A percentile compares a stretch with the other conserved stretches of the same genome.
phyloP scores from a whole-genome alignment of 441 rosid genomes.

The Raphanus hybrid region DNA sequence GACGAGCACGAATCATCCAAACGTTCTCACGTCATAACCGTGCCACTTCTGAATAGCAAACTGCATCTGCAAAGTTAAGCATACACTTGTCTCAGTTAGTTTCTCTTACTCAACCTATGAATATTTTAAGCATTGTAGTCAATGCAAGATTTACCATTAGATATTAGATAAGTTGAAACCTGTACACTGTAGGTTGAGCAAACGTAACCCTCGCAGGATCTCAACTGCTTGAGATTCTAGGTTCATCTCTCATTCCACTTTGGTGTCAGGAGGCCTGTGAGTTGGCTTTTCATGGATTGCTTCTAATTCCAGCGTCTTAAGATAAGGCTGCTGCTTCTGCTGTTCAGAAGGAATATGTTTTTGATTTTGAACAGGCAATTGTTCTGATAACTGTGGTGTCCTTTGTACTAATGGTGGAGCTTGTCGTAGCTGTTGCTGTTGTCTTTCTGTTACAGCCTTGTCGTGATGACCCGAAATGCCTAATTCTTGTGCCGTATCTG shows the following conservation, averaged over 20 bases:
- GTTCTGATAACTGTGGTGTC: conserved; percentile 58
- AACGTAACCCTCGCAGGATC: conserved; percentile 48
- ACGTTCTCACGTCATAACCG: conserved; percentile 8
- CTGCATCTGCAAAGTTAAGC: conserved; percentile 23
- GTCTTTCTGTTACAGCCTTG: conserved; percentile 45
- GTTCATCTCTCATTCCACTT: conserved; percentile 58
- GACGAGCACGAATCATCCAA: conserved; percentile 18
- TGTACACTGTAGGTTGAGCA: conserved; percentile 72
- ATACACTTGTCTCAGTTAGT: conserved; percentile 21
- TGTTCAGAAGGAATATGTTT: conserved; percentile 50
- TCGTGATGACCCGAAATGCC: conserved; percentile 38
- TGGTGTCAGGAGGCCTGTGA: conserved; percentile 48
- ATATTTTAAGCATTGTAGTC: neutral
- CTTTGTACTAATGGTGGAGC: conserved; percentile 55
- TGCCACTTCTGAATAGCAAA: conserved; percentile 21
- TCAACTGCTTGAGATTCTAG: conserved; percentile 49
- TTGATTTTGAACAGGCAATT: conserved; percentile 49
- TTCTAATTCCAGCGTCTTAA: conserved; percentile 38
- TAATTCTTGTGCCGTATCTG: conserved; percentile 53
- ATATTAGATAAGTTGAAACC: conserved; percentile 50
- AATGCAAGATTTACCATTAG: neutral
- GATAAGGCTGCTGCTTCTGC: conserved; percentile 46
- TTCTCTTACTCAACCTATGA: neutral
- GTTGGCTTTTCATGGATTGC: conserved; percentile 38
- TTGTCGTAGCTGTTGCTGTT: conserved; percentile 43